Percentiles rank a stretch among this genome's conserved stretches.
Evolutionary conservation across 805 yeast species (phyloP).

Genomic region (Saccharomycopsis schoenii): DNA sequence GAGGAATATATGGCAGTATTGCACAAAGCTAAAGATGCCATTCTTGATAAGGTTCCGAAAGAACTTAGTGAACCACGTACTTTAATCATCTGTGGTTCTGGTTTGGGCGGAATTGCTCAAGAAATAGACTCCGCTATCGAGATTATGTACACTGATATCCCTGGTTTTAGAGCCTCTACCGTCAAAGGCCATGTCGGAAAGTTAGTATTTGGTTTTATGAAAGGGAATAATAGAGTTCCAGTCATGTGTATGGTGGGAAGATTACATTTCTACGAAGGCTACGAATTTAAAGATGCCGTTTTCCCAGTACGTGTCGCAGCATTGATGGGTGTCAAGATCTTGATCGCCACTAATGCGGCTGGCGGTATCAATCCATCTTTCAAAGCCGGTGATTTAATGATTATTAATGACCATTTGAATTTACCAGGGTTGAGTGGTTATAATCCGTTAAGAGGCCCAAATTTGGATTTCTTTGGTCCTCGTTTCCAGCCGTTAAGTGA

Average conservation of each 20-base stretch:
- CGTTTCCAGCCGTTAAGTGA: slow-evolving; percentile 83
- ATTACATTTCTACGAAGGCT: slow-evolving; percentile 87
- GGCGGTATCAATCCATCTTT: slow-evolving; percentile 70
- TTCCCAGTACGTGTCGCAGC: slow-evolving; percentile 77
- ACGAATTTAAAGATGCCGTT: slow-evolving; percentile 68
- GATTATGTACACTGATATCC: slow-evolving; percentile 59
- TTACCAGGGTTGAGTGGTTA: slow-evolving; percentile 84
- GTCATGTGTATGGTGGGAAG: slow-evolving; percentile 93
- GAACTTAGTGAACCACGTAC: slow-evolving; percentile 40
- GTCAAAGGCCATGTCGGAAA: slow-evolving; percentile 88
- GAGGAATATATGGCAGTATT: slow-evolving; percentile 8
- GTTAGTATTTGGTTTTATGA: slow-evolving; percentile 63
- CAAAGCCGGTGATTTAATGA: slow-evolving; percentile 84
- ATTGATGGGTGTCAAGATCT: slow-evolving; percentile 45
- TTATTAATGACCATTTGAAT: slow-evolving; percentile 81
- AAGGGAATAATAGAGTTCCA: slow-evolving; percentile 54
- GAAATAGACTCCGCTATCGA: slow-evolving; percentile 28
- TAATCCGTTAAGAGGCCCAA: slow-evolving; percentile 84
- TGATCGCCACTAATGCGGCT: slow-evolving; percentile 92
- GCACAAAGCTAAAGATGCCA: slow-evolving; percentile 7
- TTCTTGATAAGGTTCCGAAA: slow-evolving; percentile 6
- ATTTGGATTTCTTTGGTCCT: slow-evolving; percentile 70
- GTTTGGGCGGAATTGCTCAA: slow-evolving; percentile 76
- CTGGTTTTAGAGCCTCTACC: slow-evolving; percentile 73
- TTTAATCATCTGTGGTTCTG: slow-evolving; percentile 89